These are phyloP conservation scores for Russula griseocarnosa DNA, from an alignment of 768 basidiomycete species.

Conservation along the genomic window DNA sequence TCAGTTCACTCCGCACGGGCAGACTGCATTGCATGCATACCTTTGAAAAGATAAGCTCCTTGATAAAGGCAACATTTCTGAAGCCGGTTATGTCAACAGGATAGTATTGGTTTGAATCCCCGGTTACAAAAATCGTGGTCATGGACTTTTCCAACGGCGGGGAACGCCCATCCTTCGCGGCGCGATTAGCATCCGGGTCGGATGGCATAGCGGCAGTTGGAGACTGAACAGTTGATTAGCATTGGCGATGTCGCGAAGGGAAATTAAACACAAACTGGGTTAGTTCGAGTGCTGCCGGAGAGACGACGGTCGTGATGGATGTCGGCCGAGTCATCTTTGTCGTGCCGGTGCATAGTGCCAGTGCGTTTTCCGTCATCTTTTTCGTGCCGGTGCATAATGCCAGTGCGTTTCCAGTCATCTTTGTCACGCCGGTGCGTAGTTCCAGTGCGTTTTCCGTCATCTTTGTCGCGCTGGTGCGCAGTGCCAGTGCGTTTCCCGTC, in stretches of 20 bases:
- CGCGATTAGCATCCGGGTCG: conserved; percentile 26
- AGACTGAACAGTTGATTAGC: conserved; percentile 30
- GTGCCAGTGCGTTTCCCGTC: too few species aligned
- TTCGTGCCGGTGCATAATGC: too few species aligned
- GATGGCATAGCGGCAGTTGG: conserved; percentile 30
- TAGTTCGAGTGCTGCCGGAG: conserved; percentile 35
- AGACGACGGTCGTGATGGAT: conserved; percentile 30
- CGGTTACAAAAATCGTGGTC: conserved; percentile 63
- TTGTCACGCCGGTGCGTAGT: too few species aligned
- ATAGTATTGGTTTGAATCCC: conserved; percentile 71
- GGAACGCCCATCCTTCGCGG: conserved; percentile 27
- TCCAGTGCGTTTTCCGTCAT: too few species aligned
- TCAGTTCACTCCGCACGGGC: conserved; percentile 13
- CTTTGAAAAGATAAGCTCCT: conserved; percentile 78
- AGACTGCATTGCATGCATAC: conserved; percentile 39
- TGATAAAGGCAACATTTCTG: conserved; percentile 60
- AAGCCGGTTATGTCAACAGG: conserved; percentile 69
- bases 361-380: too few species aligned
- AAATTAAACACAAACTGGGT: conserved; percentile 31
- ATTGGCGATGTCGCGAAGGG: neutral
- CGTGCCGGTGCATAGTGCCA: too few species aligned
- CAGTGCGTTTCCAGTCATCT: too few species aligned
- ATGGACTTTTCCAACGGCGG: conserved; percentile 26
- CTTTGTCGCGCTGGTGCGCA: too few species aligned
- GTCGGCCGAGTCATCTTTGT: too few species aligned